Percentiles rank a stretch among this genome's conserved stretches.
Conservation (phyloP, 129 eudicot genomes). For the Deinandra increscens region DNA sequence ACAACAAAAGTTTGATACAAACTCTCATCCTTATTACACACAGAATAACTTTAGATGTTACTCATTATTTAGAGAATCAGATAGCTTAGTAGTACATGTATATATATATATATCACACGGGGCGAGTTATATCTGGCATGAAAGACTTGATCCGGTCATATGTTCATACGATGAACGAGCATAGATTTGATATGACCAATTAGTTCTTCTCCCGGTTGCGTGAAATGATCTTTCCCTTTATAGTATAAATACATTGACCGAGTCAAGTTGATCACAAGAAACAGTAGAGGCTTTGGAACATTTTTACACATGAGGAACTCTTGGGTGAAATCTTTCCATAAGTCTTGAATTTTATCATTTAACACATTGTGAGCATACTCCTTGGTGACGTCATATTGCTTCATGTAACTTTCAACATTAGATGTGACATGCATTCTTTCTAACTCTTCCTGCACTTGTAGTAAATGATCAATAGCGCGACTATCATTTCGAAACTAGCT, state of each 20-base stretch:
- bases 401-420: slow-evolving; percentile 38
- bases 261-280: slow-evolving; percentile 25
- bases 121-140: neutral
- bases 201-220: slow-evolving; percentile 21
- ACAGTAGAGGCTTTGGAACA: slow-evolving; percentile 23
- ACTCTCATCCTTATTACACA: too few species aligned
- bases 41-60: too few species aligned
- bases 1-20: too few species aligned
- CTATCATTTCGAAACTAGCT: neutral
- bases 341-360: slow-evolving; percentile 20
- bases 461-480: neutral
- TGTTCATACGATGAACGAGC: neutral
- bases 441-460: slow-evolving; percentile 29
- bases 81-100: too few species aligned
- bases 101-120: too few species aligned
- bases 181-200: slow-evolving; percentile 14
- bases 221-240: slow-evolving; percentile 31
- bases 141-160: neutral
- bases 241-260: slow-evolving; percentile 27
- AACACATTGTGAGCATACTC: slow-evolving; percentile 22
- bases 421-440: slow-evolving; percentile 37
- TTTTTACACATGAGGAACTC: slow-evolving; percentile 16
- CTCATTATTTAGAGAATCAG: too few species aligned
- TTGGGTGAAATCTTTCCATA: slow-evolving; percentile 39
- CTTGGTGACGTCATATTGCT: slow-evolving; percentile 27